A percentile compares a stretch with the other conserved stretches of the same genome.
Evolutionary conservation across 2,329 filamentous ascomycete species (phyloP).

Genomic region (Monilinia fructicola): DNA sequence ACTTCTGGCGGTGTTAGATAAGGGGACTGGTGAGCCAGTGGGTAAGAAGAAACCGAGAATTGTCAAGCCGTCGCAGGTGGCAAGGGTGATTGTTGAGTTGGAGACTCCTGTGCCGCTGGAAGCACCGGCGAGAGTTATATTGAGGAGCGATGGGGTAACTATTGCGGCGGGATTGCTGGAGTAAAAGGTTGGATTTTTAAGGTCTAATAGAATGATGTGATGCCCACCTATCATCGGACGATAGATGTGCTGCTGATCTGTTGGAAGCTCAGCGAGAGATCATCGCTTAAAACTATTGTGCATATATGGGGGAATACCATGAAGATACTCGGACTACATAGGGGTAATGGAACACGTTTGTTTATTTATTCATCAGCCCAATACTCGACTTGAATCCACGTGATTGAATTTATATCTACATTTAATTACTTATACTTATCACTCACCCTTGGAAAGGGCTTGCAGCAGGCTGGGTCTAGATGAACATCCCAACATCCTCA

Average conservation of each 20-base stretch:
- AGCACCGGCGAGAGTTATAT: slow-evolving; percentile 73
- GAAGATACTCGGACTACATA: neutral
- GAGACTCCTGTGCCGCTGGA: slow-evolving; percentile 76
- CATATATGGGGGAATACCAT: neutral
- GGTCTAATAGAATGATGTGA: neutral
- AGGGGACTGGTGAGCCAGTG: slow-evolving; percentile 65
- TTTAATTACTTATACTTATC: too few relatives aligned
- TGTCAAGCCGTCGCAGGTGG: slow-evolving; percentile 75
- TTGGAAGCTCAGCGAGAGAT: neutral
- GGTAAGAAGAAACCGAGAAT: slow-evolving; percentile 83
- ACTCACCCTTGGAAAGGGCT: too few relatives aligned
- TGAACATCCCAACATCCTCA: too few relatives aligned
- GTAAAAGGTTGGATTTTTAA: slow-evolving; percentile 11
- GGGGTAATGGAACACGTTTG: too few relatives aligned
- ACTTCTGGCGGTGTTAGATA: slow-evolving; percentile 74
- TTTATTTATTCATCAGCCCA: too few relatives aligned
- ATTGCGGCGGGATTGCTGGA: slow-evolving; percentile 86
- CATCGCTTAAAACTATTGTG: too few relatives aligned
- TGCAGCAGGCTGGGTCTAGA: too few relatives aligned
- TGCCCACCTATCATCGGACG: neutral
- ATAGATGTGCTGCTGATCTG: too few relatives aligned
- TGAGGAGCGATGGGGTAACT: slow-evolving; percentile 78
- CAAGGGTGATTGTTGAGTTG: slow-evolving; percentile 73
- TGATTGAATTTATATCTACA: too few relatives aligned
- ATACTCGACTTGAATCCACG: too few relatives aligned